Base-by-base conservation (phyloP, 495 filamentous ascomycete species). In the Annulohypoxylon moriforme region DNA sequence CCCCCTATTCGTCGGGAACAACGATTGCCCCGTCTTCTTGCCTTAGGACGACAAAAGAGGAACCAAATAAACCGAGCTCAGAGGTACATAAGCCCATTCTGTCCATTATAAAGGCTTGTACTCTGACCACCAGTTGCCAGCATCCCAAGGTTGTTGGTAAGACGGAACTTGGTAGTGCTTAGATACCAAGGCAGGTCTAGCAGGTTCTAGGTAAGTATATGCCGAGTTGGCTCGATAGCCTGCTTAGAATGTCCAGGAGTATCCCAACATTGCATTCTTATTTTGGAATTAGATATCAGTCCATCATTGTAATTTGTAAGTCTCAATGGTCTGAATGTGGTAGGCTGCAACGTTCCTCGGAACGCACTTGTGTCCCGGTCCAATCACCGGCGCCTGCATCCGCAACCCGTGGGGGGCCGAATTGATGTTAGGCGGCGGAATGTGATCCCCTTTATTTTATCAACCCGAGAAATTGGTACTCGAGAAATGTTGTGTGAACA, bases 291-390 rank as follows among this genome's bases (percentile, higher is more conserved):
- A 10, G 36, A 61, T 27, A 47, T 38, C 62, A 46, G 55, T 59
- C 24, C 50, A 36, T 56, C 40, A 49, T 56, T 59, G 53, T 24
- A 40, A 61, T 46, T 69, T 33, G 55, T 31, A 44, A 66, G 40
- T 57, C 56, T 24, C 3, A 29, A 29, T 29, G 13, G 13, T 14
- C 11, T n/a, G 34, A 63, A 59, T 42, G 24, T 34, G 55, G 70
- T 65, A 61, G 70, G 42, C 65, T 68, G 70, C 50, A 65, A 73
- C 70, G 29, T 68, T 62, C 49, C 40, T 73, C 70, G 65, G 61
- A 53, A 72, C 34, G n/a, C 55, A 55, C 40, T 73, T 61, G 60
- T 38, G 68, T 65, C 60, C 65, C 60, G 60, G 60, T 18, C 69
- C 65, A 73, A 73, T 67, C 53, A 68, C 47, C 38, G 55, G 57